phyloP scores from a whole-genome alignment of 2,329 filamentous ascomycete species.

The Calycina herbarum region DNA sequence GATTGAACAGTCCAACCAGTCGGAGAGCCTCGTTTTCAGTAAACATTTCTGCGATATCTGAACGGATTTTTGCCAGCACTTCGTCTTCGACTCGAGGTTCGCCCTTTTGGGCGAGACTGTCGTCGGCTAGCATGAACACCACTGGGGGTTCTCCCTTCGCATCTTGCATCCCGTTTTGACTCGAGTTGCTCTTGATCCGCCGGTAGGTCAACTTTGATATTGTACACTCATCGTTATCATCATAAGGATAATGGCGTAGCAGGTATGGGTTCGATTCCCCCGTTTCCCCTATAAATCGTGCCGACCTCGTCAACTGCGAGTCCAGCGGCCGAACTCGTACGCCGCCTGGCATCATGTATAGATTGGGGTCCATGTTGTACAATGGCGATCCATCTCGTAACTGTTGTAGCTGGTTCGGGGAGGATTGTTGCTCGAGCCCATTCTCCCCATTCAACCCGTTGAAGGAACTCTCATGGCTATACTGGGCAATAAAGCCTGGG shows the following conservation, averaged over 20 bases:
- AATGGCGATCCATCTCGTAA: slow-evolving; percentile 32
- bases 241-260: slow-evolving; percentile 34
- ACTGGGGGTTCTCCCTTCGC: slow-evolving; percentile 34
- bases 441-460: slow-evolving; percentile 31
- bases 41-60: slow-evolving; percentile 35
- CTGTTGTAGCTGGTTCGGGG: slow-evolving; percentile 30
- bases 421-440: slow-evolving; percentile 23
- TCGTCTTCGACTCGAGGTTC: slow-evolving; percentile 36
- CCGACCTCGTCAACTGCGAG: slow-evolving; percentile 30
- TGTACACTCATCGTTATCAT: slow-evolving; percentile 37
- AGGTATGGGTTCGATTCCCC: slow-evolving; percentile 38
- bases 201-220: slow-evolving; percentile 37
- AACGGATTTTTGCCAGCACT: slow-evolving; percentile 29
- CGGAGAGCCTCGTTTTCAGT: slow-evolving; percentile 39
- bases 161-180: slow-evolving; percentile 26
- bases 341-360: slow-evolving; percentile 30
- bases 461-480: slow-evolving; percentile 30
- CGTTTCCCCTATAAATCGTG: slow-evolving; percentile 37
- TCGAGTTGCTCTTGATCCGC: slow-evolving; percentile 29
- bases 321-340: slow-evolving; percentile 32
- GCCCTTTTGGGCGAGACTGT: slow-evolving; percentile 35
- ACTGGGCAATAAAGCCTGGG: slow-evolving; percentile 34
- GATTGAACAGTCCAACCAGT: slow-evolving; percentile 43
- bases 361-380: slow-evolving; percentile 32
- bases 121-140: slow-evolving; percentile 37